Conservation (phyloP, 306 rosid species). For the Fragaria vesca region DNA sequence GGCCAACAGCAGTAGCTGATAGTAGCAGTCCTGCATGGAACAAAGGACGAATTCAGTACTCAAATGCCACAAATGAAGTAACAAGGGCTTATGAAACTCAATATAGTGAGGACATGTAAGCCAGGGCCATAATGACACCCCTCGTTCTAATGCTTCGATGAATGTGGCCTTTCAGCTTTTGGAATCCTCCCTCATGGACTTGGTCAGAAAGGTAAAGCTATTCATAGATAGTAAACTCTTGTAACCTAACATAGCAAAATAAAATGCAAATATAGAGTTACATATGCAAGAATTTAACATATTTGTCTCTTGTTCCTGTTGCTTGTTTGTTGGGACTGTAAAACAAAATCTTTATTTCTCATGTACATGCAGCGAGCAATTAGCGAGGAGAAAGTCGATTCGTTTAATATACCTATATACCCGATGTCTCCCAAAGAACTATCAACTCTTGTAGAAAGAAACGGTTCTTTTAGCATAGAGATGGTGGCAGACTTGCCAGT, state of each 20-base stretch:
- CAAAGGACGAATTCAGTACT: constrained; percentile 34
- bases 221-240: background rate
- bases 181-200: constrained; percentile 32
- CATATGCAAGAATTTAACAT: no score
- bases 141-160: constrained; percentile 4
- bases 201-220: constrained; percentile 36
- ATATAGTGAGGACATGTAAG: constrained; percentile 30
- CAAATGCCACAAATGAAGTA: constrained; percentile 13
- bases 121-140: constrained; percentile 27
- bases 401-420: background rate
- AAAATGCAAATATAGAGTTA: background rate
- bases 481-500: background rate
- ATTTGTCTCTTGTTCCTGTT: background rate
- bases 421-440: background rate
- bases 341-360: background rate
- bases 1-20: constrained; percentile 23
- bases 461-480: background rate
- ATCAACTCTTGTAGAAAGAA: background rate
- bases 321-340: background rate
- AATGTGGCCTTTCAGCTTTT: background rate
- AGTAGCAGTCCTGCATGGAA: constrained; percentile 29
- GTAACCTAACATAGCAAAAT: no score
- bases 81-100: constrained; percentile 26
- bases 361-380: background rate
- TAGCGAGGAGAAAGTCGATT: background rate